Evolutionary conservation across 2,329 filamentous ascomycete genomes (phyloP).

Genomic region (Myriosclerotinia duriaeana): DNA sequence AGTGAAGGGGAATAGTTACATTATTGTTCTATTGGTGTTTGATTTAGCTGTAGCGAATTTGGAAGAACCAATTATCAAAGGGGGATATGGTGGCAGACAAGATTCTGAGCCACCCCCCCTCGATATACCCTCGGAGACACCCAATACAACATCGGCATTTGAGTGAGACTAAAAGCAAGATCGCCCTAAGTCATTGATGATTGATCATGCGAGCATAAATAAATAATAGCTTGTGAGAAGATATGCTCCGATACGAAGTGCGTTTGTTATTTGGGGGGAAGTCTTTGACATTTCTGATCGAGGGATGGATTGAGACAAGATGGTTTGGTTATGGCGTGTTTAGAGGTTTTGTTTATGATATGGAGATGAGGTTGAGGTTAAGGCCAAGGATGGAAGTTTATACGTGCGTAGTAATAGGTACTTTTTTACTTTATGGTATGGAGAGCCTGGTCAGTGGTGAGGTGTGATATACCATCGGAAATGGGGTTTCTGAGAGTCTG

Average conservation of each 20-base stretch:
- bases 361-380: too few species aligned
- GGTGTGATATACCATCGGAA: neutral
- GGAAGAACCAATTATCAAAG: neutral
- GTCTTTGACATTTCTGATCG: neutral
- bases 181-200: neutral
- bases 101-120: neutral
- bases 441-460: neutral
- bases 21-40: too few species aligned
- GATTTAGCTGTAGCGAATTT: too few species aligned
- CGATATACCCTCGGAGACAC: neutral
- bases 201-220: slow-evolving; percentile 16
- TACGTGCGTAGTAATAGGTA: too few species aligned
- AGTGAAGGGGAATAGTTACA: too few species aligned
- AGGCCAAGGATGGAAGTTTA: neutral
- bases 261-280: neutral
- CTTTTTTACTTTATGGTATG: too few species aligned
- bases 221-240: neutral
- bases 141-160: slow-evolving; percentile 13
- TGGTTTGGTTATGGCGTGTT: slow-evolving; percentile 8
- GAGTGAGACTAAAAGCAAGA: neutral
- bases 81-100: neutral
- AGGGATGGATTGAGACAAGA: slow-evolving; percentile 12
- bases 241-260: slow-evolving; percentile 5
- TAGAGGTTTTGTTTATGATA: neutral
- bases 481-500: neutral